Evolutionary conservation across 768 basidiomycete genomes (phyloP), one percentile per base, ranked within the genome.

Genomic region (Chlorophyllum brunneum): DNA sequence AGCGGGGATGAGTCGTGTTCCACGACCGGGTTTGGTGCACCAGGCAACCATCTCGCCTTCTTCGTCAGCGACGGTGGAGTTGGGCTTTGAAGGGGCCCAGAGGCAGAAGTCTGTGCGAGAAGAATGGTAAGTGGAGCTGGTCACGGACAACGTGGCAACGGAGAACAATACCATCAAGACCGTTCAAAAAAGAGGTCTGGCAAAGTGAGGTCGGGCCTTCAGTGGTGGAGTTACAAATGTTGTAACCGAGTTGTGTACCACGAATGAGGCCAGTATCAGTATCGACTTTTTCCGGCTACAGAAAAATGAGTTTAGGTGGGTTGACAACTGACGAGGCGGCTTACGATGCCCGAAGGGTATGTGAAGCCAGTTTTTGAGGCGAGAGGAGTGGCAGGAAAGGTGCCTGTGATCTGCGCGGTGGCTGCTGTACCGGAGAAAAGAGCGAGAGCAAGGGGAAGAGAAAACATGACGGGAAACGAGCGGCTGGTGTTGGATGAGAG

Each of bases 11-110:
- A 85, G 61, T 53, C 91, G 85, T 3, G 86, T 82, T 2, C 90
- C 90, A 48, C 77, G 80, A 5, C 79, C 80, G 1, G 75, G 74
- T 63, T 85, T 81, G n/a, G 82, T 80, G 69, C 88, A 93, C 77
- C 80, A 93, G 1, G 88, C 81, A 8, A 92, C 85, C 60, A 81
- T 82, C 62, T 81, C 71, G 36, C 77, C 82, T 63, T 93, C 91
- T 2, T 77, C 78, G 54, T 86, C 75, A 29, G 76, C 84, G 38
- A 92, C 82, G 15, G 69, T 65, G 11, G 76, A 71, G 63, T 80
- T 71, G 3, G 77, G 70, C n/a, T 67, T 66, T 1, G 72, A 58
- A 0, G 84, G 78, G 26, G 73, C 82, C 81, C 83, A 88, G 0
- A 88, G 59, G 57, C 86, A 88, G 65, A 85, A 88, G 60, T 88